Conservation (phyloP, 352 stramenopile genomes). For the Phytopythium chamaehyphon region DNA sequence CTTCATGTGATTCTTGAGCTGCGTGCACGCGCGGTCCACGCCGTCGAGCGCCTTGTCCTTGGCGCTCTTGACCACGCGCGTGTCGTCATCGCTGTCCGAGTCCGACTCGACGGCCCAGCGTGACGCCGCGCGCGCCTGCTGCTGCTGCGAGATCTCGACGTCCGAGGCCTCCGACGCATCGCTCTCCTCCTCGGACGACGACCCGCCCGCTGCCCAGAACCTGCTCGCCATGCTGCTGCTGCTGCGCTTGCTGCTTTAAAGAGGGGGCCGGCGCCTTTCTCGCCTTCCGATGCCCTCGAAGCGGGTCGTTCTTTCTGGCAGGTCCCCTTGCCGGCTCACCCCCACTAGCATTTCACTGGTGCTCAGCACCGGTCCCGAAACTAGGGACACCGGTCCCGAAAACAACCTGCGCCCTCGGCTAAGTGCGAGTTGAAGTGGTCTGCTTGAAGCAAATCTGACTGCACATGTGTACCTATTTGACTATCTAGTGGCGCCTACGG, state of each 20-base stretch:
- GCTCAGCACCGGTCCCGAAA: constrained; percentile 6
- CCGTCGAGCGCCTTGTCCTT: constrained; percentile 89
- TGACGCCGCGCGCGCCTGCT: constrained; percentile 64
- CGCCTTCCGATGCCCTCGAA: constrained; percentile 1
- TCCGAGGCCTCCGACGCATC: constrained; percentile 73
- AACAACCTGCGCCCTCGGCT: not conserved
- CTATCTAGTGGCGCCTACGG: too few relatives aligned
- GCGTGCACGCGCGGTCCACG: constrained; percentile 60
- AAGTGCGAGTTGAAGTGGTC: not conserved
- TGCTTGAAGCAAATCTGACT: not conserved
- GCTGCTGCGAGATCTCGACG: constrained; percentile 69
- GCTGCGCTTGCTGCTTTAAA: constrained; percentile 7
- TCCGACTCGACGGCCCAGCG: constrained; percentile 82
- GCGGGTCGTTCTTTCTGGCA: constrained; percentile 1
- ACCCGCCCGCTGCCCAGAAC: constrained; percentile 75
- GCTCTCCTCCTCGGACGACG: constrained; percentile 77
- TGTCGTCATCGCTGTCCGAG: constrained; percentile 82
- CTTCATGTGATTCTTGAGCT: constrained; percentile 92
- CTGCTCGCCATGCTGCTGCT: constrained; percentile 65
- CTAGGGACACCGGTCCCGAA: not conserved
- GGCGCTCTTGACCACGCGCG: constrained; percentile 94
- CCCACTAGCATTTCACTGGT: not conserved
- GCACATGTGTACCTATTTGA: too few relatives aligned
- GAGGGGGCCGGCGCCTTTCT: not conserved
- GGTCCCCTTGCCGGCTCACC: constrained; percentile 1